A percentile compares a stretch with the other conserved stretches of the same genome.
Evolutionary conservation across 169 alveolate species (phyloP).

Genomic region (Theileria annulata): DNA sequence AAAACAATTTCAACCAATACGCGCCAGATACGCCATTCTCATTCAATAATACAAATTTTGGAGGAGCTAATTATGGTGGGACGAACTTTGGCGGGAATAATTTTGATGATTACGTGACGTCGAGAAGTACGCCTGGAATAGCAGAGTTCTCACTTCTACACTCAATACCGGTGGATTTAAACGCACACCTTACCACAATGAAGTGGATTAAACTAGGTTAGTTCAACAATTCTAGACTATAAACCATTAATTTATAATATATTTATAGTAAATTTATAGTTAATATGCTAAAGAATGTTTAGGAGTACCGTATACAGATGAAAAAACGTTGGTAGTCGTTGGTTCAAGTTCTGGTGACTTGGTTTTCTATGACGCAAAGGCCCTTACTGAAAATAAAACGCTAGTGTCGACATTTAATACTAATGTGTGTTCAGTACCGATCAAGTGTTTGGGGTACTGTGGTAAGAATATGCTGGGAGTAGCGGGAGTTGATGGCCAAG

Average conservation of each 20-base stretch:
- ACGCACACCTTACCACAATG: slow-evolving; percentile 37
- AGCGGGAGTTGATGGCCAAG: slow-evolving; percentile 64
- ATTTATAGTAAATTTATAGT: neutral
- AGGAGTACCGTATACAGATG: slow-evolving; percentile 5
- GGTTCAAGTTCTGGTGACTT: slow-evolving; percentile 57
- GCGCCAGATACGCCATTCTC: slow-evolving; percentile 29
- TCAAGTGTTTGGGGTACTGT: slow-evolving; percentile 44
- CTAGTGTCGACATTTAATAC: slow-evolving; percentile 22
- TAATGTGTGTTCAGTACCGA: slow-evolving; percentile 46
- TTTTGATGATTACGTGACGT: slow-evolving; percentile 36
- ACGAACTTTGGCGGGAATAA: neutral
- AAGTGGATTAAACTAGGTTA: slow-evolving; percentile 40
- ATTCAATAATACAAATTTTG: neutral
- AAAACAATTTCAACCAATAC: slow-evolving; percentile 24
- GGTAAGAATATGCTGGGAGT: slow-evolving; percentile 60
- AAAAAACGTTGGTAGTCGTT: slow-evolving; percentile 30
- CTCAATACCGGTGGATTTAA: slow-evolving; percentile 15
- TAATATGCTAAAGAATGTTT: neutral
- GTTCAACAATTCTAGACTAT: neutral
- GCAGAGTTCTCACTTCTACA: slow-evolving; percentile 57
- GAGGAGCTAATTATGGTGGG: too few relatives aligned
- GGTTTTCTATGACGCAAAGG: slow-evolving; percentile 36
- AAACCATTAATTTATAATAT: neutral
- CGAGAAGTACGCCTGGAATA: slow-evolving; percentile 25
- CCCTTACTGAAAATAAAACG: slow-evolving; percentile 28